Evolutionary conservation across 139 green algal species (phyloP), one percentile per base, ranked within the genome.

Genomic region (Chlorella sp.): DNA sequence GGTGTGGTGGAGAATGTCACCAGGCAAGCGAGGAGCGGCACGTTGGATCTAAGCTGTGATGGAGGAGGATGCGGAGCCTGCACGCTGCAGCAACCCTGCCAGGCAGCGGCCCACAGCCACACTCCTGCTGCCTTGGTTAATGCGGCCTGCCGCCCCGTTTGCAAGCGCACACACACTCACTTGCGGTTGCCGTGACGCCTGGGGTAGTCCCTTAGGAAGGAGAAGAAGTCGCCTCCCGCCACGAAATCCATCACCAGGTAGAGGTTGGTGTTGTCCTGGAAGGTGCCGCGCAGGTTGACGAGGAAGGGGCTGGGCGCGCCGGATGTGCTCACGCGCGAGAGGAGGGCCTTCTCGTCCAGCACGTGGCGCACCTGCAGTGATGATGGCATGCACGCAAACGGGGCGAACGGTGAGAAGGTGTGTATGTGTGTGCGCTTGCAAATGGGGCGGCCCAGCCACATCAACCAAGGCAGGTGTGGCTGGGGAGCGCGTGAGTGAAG

Each of bases 221-320:
- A 78, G 83, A 94, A 95, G 70, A 96, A 86, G 80, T 96, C 91
- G 1, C 91, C 88, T 3, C 92, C 92, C 24, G 78, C 65, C 61
- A 93, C 87, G 64, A 83, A 94, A 62, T 97, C 90, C 87, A 93
- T 84, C 0, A 94, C 83, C 27, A 96, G 77, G 77, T 94, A 92
- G 4, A 96, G 67, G 63, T 76, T 86, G 27, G 82, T 55, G 0
- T 73, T 65, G 62, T 95, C 88, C 77, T 96, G 92, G 77, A 91
- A 96, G 30, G 69, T 75, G 31, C 69, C 78, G 0, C 77, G 55
- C 35, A 93, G 62, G 35, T 80, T 79, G 26, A 94, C 81, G 49
- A 95, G 64, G 79, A 92, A 91, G 17, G 87, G 83, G 80, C 89
- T 75, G 31, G 86, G 70, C 42, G 88, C 35, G 2, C 1, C 6